These are phyloP conservation scores for Peronospora tabacina DNA, from an alignment of 352 stramenopile genomes.

Conservation along the genomic window DNA sequence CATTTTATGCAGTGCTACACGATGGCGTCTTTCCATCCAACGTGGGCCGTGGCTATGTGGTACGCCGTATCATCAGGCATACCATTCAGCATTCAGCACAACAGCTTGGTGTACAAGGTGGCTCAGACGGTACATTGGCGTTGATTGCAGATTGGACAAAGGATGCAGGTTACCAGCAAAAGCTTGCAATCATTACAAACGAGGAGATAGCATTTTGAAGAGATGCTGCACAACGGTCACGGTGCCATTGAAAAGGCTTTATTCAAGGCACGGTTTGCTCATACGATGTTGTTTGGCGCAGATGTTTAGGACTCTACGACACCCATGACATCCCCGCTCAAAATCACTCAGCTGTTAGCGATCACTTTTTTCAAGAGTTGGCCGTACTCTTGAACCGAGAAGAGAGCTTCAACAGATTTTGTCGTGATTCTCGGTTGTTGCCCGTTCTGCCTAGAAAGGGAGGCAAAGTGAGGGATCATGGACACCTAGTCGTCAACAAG, in stretches of 20 bases:
- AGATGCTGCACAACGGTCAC: constrained; percentile 59
- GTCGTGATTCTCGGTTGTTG: constrained; percentile 46
- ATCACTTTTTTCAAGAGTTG: constrained; percentile 39
- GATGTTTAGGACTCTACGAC: constrained; percentile 68
- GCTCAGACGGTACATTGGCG: constrained; percentile 31
- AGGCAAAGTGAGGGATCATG: constrained; percentile 68
- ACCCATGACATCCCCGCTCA: constrained; percentile 71
- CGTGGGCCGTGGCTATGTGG: constrained; percentile 92
- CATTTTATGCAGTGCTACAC: constrained; percentile 57
- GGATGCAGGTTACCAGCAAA: constrained; percentile 38
- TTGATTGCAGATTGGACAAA: constrained; percentile 42
- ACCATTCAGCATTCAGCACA: constrained; percentile 70
- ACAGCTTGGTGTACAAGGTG: constrained; percentile 40
- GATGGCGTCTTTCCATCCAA: constrained; percentile 94
- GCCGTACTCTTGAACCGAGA: constrained; percentile 10
- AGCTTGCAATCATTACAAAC: constrained; percentile 59
- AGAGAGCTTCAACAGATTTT: constrained; percentile 15
- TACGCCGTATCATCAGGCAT: constrained; percentile 91
- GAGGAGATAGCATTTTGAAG: constrained; percentile 58
- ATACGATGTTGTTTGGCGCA: constrained; percentile 30
- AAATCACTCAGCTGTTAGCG: constrained; percentile 59
- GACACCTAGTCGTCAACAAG: constrained; percentile 25
- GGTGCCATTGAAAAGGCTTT: constrained; percentile 60
- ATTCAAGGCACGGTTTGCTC: constrained; percentile 9
- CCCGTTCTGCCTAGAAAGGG: constrained; percentile 76